phyloP scores from a whole-genome alignment of 108 stramenopile genomes.

The Hondaea fermentalgiana region DNA sequence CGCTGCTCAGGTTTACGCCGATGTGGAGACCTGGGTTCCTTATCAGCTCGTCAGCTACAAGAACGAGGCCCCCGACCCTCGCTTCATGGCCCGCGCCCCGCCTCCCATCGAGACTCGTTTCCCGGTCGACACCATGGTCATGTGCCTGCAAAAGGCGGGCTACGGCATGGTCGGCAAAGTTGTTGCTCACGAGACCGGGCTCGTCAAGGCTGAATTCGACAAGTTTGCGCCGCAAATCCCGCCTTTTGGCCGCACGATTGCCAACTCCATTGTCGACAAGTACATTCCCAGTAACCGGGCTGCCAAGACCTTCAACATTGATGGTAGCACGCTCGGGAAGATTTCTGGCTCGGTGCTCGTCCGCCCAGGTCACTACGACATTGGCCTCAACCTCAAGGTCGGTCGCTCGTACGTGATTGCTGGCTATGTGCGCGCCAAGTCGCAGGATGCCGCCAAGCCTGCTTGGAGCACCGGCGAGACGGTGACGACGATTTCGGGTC shows the following conservation, averaged over 20 bases:
- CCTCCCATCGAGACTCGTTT: constrained; percentile 67
- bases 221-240: constrained; percentile 66
- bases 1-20: constrained; percentile 67
- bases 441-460: constrained; percentile 26
- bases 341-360: constrained; percentile 64
- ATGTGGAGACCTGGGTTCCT: constrained; percentile 83
- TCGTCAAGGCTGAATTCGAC: constrained; percentile 67
- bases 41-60: constrained; percentile 79
- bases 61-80: constrained; percentile 83
- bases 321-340: constrained; percentile 67
- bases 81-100: constrained; percentile 61
- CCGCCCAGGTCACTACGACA: constrained; percentile 72
- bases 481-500: constrained; percentile 17
- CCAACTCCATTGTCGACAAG: constrained; percentile 67
- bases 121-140: constrained; percentile 60
- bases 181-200: constrained; percentile 35
- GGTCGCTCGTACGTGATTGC: constrained; percentile 65
- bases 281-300: constrained; percentile 68
- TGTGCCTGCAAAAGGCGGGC: constrained; percentile 62
- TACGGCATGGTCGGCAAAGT: constrained; percentile 47
- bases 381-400: constrained; percentile 86
- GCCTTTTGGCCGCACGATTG: constrained; percentile 79
- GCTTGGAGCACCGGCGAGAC: constrained; percentile 75
- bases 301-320: constrained; percentile 67
- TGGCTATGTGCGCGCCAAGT: constrained; percentile 68